These are phyloP conservation scores for Fraxinus pennsylvanica DNA, from an alignment of 257 asterid genomes.

Conservation along the genomic window DNA sequence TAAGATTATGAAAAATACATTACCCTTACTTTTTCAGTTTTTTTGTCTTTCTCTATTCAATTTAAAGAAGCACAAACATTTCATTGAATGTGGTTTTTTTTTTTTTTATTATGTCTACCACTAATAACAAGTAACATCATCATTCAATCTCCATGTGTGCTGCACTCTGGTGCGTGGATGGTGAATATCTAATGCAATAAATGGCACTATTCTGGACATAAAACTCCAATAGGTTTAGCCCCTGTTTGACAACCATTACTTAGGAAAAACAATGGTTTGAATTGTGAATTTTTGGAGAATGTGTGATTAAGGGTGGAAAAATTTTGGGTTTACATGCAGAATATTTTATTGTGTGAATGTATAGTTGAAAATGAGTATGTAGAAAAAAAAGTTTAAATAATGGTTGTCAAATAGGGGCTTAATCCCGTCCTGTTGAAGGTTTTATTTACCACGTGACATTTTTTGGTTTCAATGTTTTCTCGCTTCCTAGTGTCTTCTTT, in stretches of 20 bases:
- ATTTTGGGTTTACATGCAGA: too few species aligned
- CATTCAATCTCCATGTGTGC: neutral
- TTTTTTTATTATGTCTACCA: neutral
- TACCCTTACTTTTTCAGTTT: neutral
- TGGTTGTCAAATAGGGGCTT: too few species aligned
- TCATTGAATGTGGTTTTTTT: neutral
- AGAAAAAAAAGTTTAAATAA: too few species aligned
- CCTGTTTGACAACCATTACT: too few species aligned
- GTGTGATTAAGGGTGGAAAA: too few species aligned
- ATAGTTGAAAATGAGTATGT: too few species aligned
- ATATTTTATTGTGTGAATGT: too few species aligned
- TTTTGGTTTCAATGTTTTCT: neutral
- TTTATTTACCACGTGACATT: neutral
- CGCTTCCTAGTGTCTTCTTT: slow-evolving; percentile 16
- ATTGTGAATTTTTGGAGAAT: too few species aligned
- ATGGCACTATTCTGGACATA: neutral
- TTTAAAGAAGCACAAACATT: neutral
- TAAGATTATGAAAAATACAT: neutral
- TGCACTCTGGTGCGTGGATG: neutral
- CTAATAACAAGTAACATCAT: neutral
- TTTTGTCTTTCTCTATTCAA: neutral
- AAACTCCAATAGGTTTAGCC: neutral
- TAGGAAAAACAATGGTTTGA: too few species aligned
- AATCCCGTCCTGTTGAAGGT: neutral
- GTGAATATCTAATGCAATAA: slow-evolving; percentile 11